Evolutionary conservation across 2,329 filamentous ascomycete genomes (phyloP), one percentile per base, ranked within the genome.

Genomic region (Colletotrichum sp.): DNA sequence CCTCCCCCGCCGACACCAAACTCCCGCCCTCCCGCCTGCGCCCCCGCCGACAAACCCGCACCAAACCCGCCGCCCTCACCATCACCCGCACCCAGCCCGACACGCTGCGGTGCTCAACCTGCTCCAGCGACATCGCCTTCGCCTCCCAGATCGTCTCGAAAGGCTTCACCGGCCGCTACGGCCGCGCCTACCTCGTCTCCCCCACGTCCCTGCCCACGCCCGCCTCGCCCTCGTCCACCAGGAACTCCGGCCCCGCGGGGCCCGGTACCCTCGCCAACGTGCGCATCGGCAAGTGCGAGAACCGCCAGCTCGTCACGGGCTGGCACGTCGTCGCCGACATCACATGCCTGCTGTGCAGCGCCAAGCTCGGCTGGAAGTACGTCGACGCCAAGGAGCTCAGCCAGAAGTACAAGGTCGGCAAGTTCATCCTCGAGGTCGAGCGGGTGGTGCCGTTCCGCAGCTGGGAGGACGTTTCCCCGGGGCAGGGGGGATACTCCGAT

Each of bases 361-460:
- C 85, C 68, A 90, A 90, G 79, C 81, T 94, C 10, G 92, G 92
- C 21, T 94, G 92, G 92, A 93, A 93, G 82, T 94, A 94, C 80
- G 87, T 93, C 59, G 90, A 92, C 81, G 92, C 92, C 3, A 88
- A 88, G 76, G 90, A 93, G 79, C 80, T 85, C 71, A 84, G 86
- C 63, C 92, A 94, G 82, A 89, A 88, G 81, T 94, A 94, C 86
- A 94, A 94, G 83, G 87, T 93, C 66, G 92, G 92, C 78, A 94
- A 93, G 82, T 94, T 91, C 81, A 93, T 94, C 34, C 82, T 94
- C 52, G 92, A 94, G 85, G 91, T 89, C 52, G 88, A 90, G 81
- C 85, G 90, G 69, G 89, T 93, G 18, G 86, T 90, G 28, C 85
- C 87, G 15, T 86, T 87, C 62, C 86, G 87, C 39, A 85, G 83